These are phyloP conservation scores for Balamuthia mandrillaris DNA, from an alignment of 208 protist species.

Conservation along the genomic window DNA sequence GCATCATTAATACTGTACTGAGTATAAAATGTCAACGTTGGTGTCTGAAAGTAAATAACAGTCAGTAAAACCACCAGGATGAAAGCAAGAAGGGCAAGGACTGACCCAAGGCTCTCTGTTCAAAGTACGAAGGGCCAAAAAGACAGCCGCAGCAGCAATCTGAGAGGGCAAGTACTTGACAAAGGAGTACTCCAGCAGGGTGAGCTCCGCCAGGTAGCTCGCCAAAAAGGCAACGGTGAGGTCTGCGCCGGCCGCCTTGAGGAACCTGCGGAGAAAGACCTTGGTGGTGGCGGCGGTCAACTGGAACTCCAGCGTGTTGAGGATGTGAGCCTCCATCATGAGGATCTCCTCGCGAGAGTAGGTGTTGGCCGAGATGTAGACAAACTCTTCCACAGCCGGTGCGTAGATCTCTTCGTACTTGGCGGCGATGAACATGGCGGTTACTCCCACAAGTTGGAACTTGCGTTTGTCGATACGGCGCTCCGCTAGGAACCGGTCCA, in stretches of 20 bases:
- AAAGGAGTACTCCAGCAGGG: slow-evolving; percentile 54
- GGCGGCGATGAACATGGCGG: slow-evolving; percentile 89
- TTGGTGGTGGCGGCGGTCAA: slow-evolving; percentile 8
- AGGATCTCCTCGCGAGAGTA: slow-evolving; percentile 68
- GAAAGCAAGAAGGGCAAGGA: background rate
- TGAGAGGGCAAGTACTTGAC: slow-evolving; percentile 59
- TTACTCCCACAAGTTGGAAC: slow-evolving; percentile 87
- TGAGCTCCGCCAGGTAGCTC: slow-evolving; percentile 61
- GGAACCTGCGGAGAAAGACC: slow-evolving; percentile 14
- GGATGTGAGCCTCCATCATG: background rate
- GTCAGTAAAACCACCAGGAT: background rate
- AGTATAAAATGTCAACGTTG: slow-evolving; percentile 24
- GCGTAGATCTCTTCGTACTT: slow-evolving; percentile 97
- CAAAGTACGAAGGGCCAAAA: slow-evolving; percentile 33
- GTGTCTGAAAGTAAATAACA: background rate
- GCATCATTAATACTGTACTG: background rate
- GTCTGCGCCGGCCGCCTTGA: slow-evolving; percentile 13
- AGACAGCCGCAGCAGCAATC: slow-evolving; percentile 60
- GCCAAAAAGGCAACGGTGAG: slow-evolving; percentile 7
- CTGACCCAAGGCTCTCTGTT: slow-evolving; percentile 9
- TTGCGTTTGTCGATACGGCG: slow-evolving; percentile 30
- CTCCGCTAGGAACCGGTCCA: slow-evolving; percentile 66
- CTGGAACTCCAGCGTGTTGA: slow-evolving; percentile 1
- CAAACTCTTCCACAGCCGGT: slow-evolving; percentile 80
- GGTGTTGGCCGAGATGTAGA: slow-evolving; percentile 85